These are phyloP conservation scores for Fraxinus nigra DNA, from an alignment of 305 asterid species.

Conservation along the genomic window DNA sequence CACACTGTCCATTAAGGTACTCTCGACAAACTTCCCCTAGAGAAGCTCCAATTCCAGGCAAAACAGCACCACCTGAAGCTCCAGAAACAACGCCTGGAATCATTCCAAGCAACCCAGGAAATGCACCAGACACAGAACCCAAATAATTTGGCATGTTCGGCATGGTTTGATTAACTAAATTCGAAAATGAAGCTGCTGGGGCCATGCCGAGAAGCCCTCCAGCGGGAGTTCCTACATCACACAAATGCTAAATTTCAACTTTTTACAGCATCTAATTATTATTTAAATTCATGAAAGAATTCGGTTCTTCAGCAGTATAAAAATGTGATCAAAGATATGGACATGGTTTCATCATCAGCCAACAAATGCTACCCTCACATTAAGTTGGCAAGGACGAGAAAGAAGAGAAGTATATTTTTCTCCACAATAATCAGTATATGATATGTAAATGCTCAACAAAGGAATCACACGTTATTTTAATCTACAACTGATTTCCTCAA, in stretches of 20 bases:
- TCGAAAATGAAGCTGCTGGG: slow-evolving; percentile 68
- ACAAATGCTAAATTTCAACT: slow-evolving; percentile 17
- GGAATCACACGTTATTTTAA: not conserved
- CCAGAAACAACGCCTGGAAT: slow-evolving; percentile 88
- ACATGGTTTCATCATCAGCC: not conserved
- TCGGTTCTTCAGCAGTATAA: not conserved
- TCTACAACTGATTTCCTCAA: not conserved
- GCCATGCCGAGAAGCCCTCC: slow-evolving; percentile 87
- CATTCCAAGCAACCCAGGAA: slow-evolving; percentile 95
- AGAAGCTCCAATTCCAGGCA: slow-evolving; percentile 89
- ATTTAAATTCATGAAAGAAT: not conserved
- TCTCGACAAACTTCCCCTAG: slow-evolving; percentile 94
- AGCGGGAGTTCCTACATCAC: slow-evolving; percentile 60
- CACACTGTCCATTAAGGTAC: slow-evolving; percentile 83
- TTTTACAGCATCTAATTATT: not conserved
- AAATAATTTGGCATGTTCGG: slow-evolving; percentile 98
- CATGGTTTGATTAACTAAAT: slow-evolving; percentile 88
- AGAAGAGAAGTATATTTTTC: not conserved
- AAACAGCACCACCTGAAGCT: slow-evolving; percentile 85
- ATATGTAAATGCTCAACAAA: not conserved
- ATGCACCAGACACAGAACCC: slow-evolving; percentile 89
- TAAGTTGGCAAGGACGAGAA: not conserved
- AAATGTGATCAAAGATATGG: slow-evolving; percentile 18
- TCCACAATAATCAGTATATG: not conserved
- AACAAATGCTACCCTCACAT: not conserved